These are phyloP conservation scores for Cryphonectria radicalis DNA, from an alignment of 2,329 filamentous ascomycete species.

Conservation along the genomic window DNA sequence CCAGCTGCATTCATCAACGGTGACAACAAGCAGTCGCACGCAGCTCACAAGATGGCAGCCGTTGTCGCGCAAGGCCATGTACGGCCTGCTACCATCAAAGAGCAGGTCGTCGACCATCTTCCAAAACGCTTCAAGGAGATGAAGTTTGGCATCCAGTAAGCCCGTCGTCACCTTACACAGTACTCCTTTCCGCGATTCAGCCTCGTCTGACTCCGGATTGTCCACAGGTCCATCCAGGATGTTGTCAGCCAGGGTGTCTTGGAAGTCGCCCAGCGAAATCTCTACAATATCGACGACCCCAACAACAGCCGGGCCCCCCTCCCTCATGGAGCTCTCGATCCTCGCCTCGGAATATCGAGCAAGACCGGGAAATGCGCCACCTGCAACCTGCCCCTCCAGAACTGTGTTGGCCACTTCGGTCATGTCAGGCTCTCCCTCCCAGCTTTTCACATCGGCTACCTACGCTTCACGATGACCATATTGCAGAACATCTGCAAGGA, in stretches of 20 bases:
- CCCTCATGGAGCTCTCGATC: slow-evolving; percentile 84
- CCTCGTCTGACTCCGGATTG: slow-evolving; percentile 14
- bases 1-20: slow-evolving; percentile 1
- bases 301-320: slow-evolving; percentile 73
- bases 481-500: slow-evolving; percentile 97
- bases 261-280: slow-evolving; percentile 89
- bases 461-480: slow-evolving; percentile 90
- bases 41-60: slow-evolving; percentile 30
- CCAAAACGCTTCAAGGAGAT: slow-evolving; percentile 92
- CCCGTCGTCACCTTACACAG: slow-evolving; percentile 9
- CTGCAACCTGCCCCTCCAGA: slow-evolving; percentile 78
- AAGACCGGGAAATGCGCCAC: slow-evolving; percentile 82
- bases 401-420: slow-evolving; percentile 94
- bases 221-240: slow-evolving; percentile 78
- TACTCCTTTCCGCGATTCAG: not conserved
- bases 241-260: slow-evolving; percentile 95
- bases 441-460: slow-evolving; percentile 93
- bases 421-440: slow-evolving; percentile 89
- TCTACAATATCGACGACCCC: slow-evolving; percentile 82
- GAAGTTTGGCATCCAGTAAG: slow-evolving; percentile 90
- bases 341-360: slow-evolving; percentile 84
- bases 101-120: slow-evolving; percentile 85
- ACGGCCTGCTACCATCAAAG: slow-evolving; percentile 61
- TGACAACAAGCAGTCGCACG: slow-evolving; percentile 14
- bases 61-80: slow-evolving; percentile 33